Conservation (phyloP, 2,329 filamentous ascomycete genomes). For the Rutstroemia sp. region DNA sequence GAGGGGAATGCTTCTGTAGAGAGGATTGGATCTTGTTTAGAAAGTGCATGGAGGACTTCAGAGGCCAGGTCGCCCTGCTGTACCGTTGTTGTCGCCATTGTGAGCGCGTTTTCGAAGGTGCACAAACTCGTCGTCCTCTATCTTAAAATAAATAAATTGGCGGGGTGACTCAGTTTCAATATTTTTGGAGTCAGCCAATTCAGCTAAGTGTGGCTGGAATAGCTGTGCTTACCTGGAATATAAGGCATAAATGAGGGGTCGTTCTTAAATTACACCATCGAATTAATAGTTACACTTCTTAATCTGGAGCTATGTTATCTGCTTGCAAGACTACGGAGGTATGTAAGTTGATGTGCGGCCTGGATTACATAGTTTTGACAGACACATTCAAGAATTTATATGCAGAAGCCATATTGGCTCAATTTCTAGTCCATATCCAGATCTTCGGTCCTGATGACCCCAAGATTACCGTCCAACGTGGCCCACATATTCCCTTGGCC, state of each 20-base stretch:
- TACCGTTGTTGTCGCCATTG: conserved; percentile 39
- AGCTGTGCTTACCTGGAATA: not conserved
- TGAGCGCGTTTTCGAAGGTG: not conserved
- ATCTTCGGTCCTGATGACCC: conserved; percentile 23
- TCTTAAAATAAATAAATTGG: not conserved
- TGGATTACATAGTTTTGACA: not conserved
- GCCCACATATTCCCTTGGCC: conserved; percentile 24
- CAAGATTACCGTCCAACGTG: conserved; percentile 26
- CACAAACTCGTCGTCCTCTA: not conserved
- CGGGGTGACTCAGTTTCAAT: conserved; percentile 8
- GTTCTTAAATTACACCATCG: not conserved
- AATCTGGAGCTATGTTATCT: not conserved
- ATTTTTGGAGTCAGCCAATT: conserved; percentile 3
- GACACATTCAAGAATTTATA: not conserved
- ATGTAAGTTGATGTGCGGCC: not conserved
- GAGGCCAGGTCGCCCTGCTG: conserved; percentile 49
- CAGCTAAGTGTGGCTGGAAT: not conserved
- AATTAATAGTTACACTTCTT: not conserved
- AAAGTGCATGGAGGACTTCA: conserved; percentile 59
- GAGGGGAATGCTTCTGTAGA: conserved; percentile 64
- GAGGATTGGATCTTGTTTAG: conserved; percentile 55
- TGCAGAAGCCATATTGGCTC: not conserved
- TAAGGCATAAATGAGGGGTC: conserved; percentile 4
- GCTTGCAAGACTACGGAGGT: no score
- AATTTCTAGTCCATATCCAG: not conserved